phyloP scores from a whole-genome alignment of 2,329 filamentous ascomycete species.

The Rasamsonia emersonii region DNA sequence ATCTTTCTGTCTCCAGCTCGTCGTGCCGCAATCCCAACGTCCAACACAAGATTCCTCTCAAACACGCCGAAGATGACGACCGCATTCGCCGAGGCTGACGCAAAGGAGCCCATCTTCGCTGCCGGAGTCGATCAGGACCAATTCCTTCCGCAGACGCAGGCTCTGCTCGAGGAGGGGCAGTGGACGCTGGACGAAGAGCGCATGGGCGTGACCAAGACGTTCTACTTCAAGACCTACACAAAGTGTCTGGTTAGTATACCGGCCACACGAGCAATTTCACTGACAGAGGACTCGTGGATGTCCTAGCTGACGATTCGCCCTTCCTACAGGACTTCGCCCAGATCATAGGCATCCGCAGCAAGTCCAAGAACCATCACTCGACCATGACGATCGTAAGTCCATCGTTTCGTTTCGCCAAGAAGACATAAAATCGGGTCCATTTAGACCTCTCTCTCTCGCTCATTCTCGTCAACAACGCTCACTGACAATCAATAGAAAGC shows the following conservation, averaged over 20 bases:
- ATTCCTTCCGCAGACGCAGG: conserved; percentile 15
- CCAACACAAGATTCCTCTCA: no score
- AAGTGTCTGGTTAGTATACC: conserved; percentile 25
- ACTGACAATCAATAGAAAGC: conserved; percentile 11
- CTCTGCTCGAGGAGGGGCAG: conserved; percentile 17
- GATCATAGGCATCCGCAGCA: conserved; percentile 28
- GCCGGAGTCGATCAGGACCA: conserved; percentile 21
- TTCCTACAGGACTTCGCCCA: conserved; percentile 26
- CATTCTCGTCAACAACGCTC: not conserved
- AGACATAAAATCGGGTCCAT: no score
- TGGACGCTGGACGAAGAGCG: conserved; percentile 27
- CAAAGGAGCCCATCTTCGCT: conserved; percentile 14
- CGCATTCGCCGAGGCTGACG: no score
- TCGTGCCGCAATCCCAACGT: no score
- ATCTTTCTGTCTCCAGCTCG: no score
- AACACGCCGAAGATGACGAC: no score
- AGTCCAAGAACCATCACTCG: conserved; percentile 30
- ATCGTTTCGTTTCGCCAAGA: no score
- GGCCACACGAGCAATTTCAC: not conserved
- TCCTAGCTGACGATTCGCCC: conserved; percentile 1
- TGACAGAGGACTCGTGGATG: no score
- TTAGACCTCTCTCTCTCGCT: not conserved
- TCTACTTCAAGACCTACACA: conserved; percentile 31
- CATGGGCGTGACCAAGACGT: conserved; percentile 29
- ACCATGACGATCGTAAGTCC: conserved; percentile 30